Conservation (phyloP, 2,329 filamentous ascomycete species). For the Ceratocystis smalleyi region DNA sequence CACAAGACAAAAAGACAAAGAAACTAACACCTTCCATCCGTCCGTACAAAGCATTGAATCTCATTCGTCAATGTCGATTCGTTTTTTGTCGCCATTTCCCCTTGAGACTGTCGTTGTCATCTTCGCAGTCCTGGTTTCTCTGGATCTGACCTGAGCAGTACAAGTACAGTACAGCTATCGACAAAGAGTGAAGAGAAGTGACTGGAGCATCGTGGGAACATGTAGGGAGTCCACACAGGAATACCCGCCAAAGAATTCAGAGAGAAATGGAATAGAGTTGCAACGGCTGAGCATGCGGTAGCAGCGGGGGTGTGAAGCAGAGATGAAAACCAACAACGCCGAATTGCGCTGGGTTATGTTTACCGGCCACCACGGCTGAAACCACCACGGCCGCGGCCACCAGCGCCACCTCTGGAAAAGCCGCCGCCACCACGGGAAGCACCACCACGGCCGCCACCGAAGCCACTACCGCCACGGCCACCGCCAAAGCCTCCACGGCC, state of each 20-base stretch:
- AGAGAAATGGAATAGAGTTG: not conserved
- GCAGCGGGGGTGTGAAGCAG: not conserved
- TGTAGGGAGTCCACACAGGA: not conserved
- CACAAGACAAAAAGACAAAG: constrained; percentile 15
- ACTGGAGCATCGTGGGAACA: not conserved
- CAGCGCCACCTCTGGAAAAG: constrained; percentile 19
- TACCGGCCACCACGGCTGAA: constrained; percentile 17
- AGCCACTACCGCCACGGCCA: constrained; percentile 23
- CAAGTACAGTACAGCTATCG: not conserved
- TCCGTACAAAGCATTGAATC: not conserved
- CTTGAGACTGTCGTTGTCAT: too few relatives aligned
- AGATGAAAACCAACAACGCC: not conserved
- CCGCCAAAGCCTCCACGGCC: constrained; percentile 24
- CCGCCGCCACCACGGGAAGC: constrained; percentile 7
- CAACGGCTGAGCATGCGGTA: not conserved
- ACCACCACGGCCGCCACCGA: constrained; percentile 19
- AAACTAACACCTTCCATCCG: constrained; percentile 8
- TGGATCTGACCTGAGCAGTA: not conserved
- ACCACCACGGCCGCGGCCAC: constrained; percentile 23
- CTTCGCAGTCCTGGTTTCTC: not conserved
- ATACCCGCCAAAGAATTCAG: not conserved
- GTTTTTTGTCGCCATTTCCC: not conserved
- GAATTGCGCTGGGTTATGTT: not conserved
- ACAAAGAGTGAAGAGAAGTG: not conserved
- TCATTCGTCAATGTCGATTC: not conserved